These are phyloP conservation scores for Hanseniaspora gamundiae DNA, from an alignment of 1,139 yeast genomes.

Conservation along the genomic window DNA sequence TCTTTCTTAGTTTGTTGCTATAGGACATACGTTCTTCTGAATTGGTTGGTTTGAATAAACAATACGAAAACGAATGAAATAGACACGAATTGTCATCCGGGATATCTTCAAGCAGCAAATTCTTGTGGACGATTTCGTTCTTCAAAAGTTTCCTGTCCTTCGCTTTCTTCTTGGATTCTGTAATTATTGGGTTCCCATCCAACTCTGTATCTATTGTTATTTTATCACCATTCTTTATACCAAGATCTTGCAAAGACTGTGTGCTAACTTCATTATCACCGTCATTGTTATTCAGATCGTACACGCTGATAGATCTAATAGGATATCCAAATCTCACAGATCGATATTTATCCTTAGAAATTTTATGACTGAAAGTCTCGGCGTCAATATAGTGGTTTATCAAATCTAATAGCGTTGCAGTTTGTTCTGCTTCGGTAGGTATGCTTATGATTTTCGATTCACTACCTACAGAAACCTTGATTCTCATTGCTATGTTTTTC, in stretches of 20 bases:
- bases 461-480: conserved; percentile 1
- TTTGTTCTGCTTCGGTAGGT: conserved; percentile 1
- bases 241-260: conserved; percentile 27
- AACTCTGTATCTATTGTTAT: conserved; percentile 8
- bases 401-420: conserved; percentile 7
- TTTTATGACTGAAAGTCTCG: conserved; percentile 6
- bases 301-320: conserved; percentile 34
- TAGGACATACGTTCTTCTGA: conserved; percentile 19
- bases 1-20: conserved; percentile 34
- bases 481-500: conserved; percentile 1
- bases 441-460: not conserved
- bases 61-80: conserved; percentile 56
- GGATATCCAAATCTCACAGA: conserved; percentile 52
- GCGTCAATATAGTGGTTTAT: not conserved
- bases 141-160: conserved; percentile 1
- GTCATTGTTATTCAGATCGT: not conserved
- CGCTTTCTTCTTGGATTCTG: conserved; percentile 1
- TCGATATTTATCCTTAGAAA: conserved; percentile 9
- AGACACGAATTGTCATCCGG: conserved; percentile 77
- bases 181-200: conserved; percentile 25
- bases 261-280: conserved; percentile 3
- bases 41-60: conserved; percentile 28
- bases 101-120: conserved; percentile 38
- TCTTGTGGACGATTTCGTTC: conserved; percentile 8
- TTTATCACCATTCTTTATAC: conserved; percentile 49